Base-by-base conservation (phyloP, 2,329 filamentous ascomycete species). In the Fusarium metavorans region DNA sequence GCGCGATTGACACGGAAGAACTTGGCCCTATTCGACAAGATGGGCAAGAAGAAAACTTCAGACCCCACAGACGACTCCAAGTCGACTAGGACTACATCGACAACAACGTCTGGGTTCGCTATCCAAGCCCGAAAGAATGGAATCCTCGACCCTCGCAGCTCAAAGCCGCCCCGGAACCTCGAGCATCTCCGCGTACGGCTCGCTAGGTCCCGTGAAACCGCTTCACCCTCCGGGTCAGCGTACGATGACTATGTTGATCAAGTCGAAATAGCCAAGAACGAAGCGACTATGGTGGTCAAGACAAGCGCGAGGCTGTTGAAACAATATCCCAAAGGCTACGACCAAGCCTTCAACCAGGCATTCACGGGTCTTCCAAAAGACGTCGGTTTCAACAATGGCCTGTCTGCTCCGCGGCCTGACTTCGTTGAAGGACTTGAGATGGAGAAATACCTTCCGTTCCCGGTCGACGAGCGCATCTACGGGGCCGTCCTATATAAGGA, bases 381-480 rank as follows among this genome's bases (percentile, higher is more conserved):
- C 48, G 64, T 80, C 52, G 74, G 78, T 6, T 80, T 81, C 50
- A 81, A 81, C 39, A 74, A 77, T 60, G 68, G 70, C 32, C 68
- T 81, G 5, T 78, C 77, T 25, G 67, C 75, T 52, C 70, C 79
- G 30, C 74, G 79, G 57, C 78, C 80, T 35, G 78, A 80, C 68
- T 78, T 76, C 52, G 54, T 81, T 45, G 76, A 81, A 61, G 78
- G 78, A 6, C 67, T 77, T 34, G 43, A 66, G 14, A 57, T 71
- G 35, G 3, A 57, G 13, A 48, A 48, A 20, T 61, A 48, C 39
- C 30, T 3, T 27, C 50, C 50, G 10, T 56, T 56, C n/a, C 30
- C n/a, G 18, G n/a, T 34, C 30, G 27, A 56, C 30, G 5, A 23
- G 50, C 18, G 20, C n/a, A 10, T 35, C 30, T n/a, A 10, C 10